Conservation (phyloP, 805 yeast species). For the Sugiyamaella marilandica region DNA sequence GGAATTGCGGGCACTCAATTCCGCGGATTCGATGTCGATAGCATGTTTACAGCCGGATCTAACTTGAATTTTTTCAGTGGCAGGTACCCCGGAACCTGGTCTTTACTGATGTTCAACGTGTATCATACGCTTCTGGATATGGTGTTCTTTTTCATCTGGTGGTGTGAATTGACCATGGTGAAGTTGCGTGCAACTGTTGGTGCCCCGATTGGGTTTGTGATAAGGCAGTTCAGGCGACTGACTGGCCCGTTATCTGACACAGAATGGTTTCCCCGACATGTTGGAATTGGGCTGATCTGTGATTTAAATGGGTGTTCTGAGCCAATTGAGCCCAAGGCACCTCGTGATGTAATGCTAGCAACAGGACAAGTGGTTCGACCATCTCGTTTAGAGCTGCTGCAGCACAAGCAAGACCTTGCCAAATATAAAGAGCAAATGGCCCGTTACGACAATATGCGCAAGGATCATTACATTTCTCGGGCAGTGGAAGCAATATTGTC, state of each 20-base stretch:
- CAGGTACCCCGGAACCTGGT: constrained; percentile 13
- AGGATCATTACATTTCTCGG: not conserved
- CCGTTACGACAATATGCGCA: no score
- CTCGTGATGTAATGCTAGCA: not conserved
- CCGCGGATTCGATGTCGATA: constrained; percentile 21
- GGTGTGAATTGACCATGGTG: not conserved
- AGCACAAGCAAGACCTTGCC: not conserved
- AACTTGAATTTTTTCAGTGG: constrained; percentile 10
- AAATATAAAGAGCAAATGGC: not conserved
- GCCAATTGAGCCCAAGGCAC: not conserved
- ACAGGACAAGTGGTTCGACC: not conserved
- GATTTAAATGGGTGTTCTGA: not conserved
- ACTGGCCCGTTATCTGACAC: not conserved
- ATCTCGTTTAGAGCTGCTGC: not conserved
- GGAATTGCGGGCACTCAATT: constrained; percentile 8
- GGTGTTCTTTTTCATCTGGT: constrained; percentile 6
- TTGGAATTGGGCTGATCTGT: not conserved
- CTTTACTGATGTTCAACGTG: constrained; percentile 20
- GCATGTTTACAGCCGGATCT: constrained; percentile 21
- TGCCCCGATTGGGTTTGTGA: constrained; percentile 1
- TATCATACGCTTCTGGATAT: constrained; percentile 14
- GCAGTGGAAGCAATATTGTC: not conserved
- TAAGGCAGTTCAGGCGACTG: constrained; percentile 1
- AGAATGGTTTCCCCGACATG: not conserved
- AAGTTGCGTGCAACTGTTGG: not conserved